Percentiles rank a stretch among this genome's conserved stretches.
phyloP scores from a whole-genome alignment of 352 stramenopile species.

The Pythium plurisporium region DNA sequence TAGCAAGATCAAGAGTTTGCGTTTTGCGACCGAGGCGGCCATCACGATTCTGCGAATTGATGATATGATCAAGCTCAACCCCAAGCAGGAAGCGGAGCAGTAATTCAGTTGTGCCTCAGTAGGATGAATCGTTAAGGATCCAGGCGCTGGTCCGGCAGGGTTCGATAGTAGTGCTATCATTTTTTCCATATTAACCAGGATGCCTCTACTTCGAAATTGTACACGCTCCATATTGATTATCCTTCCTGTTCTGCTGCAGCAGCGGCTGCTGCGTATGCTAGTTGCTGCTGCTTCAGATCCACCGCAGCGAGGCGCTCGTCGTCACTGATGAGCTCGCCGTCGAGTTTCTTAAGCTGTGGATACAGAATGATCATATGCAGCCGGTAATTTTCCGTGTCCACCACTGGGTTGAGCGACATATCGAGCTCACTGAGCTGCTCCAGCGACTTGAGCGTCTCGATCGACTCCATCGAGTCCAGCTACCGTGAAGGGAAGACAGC shows the following conservation, averaged over 20 bases:
- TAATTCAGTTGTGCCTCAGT: conserved; percentile 27
- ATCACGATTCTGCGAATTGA: conserved; percentile 99
- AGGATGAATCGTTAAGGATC: conserved; percentile 15
- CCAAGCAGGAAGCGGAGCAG: conserved; percentile 78
- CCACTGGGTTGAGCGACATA: conserved; percentile 50
- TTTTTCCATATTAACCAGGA: conserved; percentile 24
- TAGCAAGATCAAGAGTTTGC: conserved; percentile 99
- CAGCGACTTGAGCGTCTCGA: conserved; percentile 46
- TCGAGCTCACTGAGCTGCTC: conserved; percentile 36
- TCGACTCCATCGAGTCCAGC: conserved; percentile 46
- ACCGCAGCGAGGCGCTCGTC: conserved; percentile 59
- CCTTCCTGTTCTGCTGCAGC: conserved; percentile 25
- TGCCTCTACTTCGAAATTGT: conserved; percentile 4
- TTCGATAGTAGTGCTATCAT: conserved; percentile 26
- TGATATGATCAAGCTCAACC: conserved; percentile 97
- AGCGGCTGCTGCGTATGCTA: conserved; percentile 24
- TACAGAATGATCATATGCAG: conserved; percentile 44
- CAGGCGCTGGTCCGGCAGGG: conserved; percentile 3
- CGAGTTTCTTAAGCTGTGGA: conserved; percentile 54
- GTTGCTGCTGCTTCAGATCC: conserved; percentile 47
- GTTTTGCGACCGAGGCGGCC: conserved; percentile 98
- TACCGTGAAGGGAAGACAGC: conserved; percentile 18
- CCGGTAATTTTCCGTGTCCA: conserved; percentile 53
- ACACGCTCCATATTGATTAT: conserved; percentile 4
- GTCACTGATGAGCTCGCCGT: conserved; percentile 47